phyloP scores from a whole-genome alignment of 2,329 filamentous ascomycete genomes.

The Aplosporella prunicola region DNA sequence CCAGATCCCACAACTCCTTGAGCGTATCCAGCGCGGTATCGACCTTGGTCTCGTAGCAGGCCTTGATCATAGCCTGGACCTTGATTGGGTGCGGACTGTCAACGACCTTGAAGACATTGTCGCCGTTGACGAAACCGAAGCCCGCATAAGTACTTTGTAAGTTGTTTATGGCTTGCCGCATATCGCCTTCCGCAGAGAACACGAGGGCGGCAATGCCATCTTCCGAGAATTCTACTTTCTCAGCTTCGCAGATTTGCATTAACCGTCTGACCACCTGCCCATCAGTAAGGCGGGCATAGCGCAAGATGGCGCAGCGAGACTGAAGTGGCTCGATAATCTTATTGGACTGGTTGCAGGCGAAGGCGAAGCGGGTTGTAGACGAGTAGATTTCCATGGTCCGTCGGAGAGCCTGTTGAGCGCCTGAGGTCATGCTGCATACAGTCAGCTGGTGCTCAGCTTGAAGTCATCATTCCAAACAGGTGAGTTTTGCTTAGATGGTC shows the following conservation, averaged over 20 bases:
- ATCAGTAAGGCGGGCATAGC: slow-evolving; percentile 87
- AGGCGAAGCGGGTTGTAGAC: slow-evolving; percentile 90
- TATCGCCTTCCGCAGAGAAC: slow-evolving; percentile 95
- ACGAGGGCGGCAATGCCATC: slow-evolving; percentile 93
- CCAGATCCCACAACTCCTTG: slow-evolving; percentile 85
- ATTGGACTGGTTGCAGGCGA: slow-evolving; percentile 97
- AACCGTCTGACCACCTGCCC: slow-evolving; percentile 84
- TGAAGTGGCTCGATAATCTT: slow-evolving; percentile 99
- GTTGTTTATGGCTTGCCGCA: slow-evolving; percentile 99
- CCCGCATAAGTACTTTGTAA: slow-evolving; percentile 86
- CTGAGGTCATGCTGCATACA: slow-evolving; percentile 68
- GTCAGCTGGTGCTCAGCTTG: slow-evolving; percentile 5
- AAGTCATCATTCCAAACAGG: too few relatives aligned
- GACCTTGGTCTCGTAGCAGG: slow-evolving; percentile 85
- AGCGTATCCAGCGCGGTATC: slow-evolving; percentile 78
- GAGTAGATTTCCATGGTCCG: slow-evolving; percentile 99
- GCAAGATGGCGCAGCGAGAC: slow-evolving; percentile 88
- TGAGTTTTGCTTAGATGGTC: not conserved
- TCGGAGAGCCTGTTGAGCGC: slow-evolving; percentile 87
- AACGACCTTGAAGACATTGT: slow-evolving; percentile 97
- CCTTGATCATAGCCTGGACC: slow-evolving; percentile 96
- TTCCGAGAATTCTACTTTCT: slow-evolving; percentile 82
- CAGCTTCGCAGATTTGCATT: slow-evolving; percentile 84
- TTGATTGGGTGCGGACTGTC: slow-evolving; percentile 97
- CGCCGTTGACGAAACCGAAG: slow-evolving; percentile 92